phyloP scores from a whole-genome alignment of 768 basidiomycete species.

The Exidia glandulosa region DNA sequence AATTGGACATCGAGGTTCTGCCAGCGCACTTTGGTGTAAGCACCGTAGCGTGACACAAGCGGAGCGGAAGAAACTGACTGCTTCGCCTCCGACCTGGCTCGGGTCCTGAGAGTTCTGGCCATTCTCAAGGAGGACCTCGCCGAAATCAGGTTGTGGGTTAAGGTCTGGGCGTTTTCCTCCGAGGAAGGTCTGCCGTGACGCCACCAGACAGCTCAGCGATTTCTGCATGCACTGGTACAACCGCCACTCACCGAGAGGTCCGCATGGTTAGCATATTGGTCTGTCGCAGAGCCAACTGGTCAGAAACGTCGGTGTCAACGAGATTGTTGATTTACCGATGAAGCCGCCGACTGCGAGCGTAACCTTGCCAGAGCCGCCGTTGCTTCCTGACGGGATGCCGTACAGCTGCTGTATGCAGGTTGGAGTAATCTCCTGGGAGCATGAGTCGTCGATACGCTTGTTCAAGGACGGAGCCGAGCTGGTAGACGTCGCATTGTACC shows the following conservation, averaged over 20 bases:
- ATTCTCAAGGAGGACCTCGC: constrained; percentile 8
- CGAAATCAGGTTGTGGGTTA: constrained; percentile 10
- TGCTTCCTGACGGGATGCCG: constrained; percentile 3
- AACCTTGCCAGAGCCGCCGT: constrained; percentile 4
- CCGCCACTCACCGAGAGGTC: constrained; percentile 8
- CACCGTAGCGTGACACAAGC: not conserved
- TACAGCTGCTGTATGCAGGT: not conserved
- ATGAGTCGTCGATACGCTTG: not conserved
- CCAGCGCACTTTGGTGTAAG: constrained; percentile 11
- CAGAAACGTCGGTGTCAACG: too few species aligned
- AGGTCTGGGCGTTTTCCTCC: constrained; percentile 11
- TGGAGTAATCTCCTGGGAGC: not conserved
- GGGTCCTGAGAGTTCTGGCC: constrained; percentile 14
- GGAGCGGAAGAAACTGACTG: constrained; percentile 22
- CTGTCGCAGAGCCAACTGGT: too few species aligned
- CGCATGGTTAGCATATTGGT: constrained; percentile 11
- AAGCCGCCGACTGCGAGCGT: constrained; percentile 13
- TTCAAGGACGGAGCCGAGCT: not conserved
- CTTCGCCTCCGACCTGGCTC: not conserved
- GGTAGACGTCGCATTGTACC: not conserved
- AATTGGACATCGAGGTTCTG: constrained; percentile 26
- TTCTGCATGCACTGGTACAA: not conserved
- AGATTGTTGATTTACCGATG: not conserved
- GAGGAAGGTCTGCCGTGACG: not conserved
- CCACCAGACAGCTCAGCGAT: not conserved